Evolutionary conservation across 2,329 filamentous ascomycete genomes (phyloP), one percentile per base, ranked within the genome.

Genomic region (Biscogniauxia marginata): DNA sequence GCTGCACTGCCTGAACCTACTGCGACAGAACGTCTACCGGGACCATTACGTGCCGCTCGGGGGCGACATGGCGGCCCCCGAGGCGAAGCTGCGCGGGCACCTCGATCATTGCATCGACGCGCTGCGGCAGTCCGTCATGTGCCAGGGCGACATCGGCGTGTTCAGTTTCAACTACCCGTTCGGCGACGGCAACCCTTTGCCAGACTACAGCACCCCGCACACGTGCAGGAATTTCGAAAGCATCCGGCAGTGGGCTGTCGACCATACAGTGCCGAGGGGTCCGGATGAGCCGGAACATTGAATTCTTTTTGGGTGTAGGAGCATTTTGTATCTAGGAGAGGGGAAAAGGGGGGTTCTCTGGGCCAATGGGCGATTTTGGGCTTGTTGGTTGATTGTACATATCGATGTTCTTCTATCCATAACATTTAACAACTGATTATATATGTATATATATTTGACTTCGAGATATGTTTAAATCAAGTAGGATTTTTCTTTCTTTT

Each of bases 81-180:
- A 67, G 39, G 70, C 76, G 50, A 74, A 77, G 46, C 64, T 82
- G 48, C 66, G 72, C 55, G 75, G 74, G 46, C 78, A 82, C 49
- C 69, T 79, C 70, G 79, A 83, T 65, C 79, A 83, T 64, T 83
- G 80, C 69, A 76, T 82, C 57, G 80, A 84, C 62, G 75, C 81
- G 4, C 66, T 84, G 43, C 69, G 81, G 6, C 73, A 79, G 60
- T 81, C 79, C 46, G 71, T 83, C 47, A 80, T 83, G 76, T 84
- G 81, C 64, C 78, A 83, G 62, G 74, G 76, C 46, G 81, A 84
- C 55, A 72, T 82, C 60, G 79, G 80, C 8, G 75, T 84, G 22
- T 82, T 82, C 59, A 79, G 81, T 1, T 83, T 83, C 67, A 75
- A 79, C 56, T 79, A 74, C 52, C 77, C 78, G 0, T 77, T 79